Evolutionary conservation across 208 protist genomes (phyloP).

Genomic region (Crithidia thermophila): DNA sequence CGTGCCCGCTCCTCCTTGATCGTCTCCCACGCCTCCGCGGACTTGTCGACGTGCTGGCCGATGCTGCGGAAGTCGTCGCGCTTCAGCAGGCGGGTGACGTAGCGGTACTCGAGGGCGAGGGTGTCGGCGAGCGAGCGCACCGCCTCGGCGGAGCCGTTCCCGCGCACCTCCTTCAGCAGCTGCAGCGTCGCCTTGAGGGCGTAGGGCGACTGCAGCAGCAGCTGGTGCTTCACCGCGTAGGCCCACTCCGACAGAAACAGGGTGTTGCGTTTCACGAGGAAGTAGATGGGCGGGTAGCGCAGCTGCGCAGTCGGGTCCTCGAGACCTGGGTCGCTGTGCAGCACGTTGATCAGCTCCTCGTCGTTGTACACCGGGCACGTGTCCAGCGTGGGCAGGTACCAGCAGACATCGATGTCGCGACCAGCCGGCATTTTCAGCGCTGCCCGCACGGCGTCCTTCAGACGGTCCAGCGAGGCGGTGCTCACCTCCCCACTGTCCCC

Average conservation of each 20-base stretch:
- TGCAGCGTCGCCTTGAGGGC: constrained; percentile 78
- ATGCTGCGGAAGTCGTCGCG: constrained; percentile 85
- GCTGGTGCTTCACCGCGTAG: constrained; percentile 89
- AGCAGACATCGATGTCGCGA: constrained; percentile 76
- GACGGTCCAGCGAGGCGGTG: constrained; percentile 38
- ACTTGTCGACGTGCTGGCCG: constrained; percentile 77
- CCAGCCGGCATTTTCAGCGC: constrained; percentile 64
- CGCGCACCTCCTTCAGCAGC: constrained; percentile 82
- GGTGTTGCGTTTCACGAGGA: constrained; percentile 79
- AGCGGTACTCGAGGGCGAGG: constrained; percentile 77
- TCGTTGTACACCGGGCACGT: constrained; percentile 77
- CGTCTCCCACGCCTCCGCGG: constrained; percentile 61
- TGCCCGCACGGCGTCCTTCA: constrained; percentile 44
- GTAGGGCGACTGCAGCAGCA: constrained; percentile 87
- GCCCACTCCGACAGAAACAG: constrained; percentile 91
- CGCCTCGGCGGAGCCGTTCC: constrained; percentile 67
- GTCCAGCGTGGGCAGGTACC: constrained; percentile 89
- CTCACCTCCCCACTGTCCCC: neutral
- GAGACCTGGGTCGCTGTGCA: constrained; percentile 82
- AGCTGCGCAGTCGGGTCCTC: constrained; percentile 70
- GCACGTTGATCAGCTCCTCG: constrained; percentile 71
- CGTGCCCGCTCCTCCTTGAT: constrained; percentile 56
- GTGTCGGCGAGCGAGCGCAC: constrained; percentile 71
- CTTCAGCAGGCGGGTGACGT: constrained; percentile 59
- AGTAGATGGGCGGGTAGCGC: constrained; percentile 89